These are phyloP conservation scores for Tuber calosporum DNA, from an alignment of 495 filamentous ascomycete genomes.

Conservation along the genomic window DNA sequence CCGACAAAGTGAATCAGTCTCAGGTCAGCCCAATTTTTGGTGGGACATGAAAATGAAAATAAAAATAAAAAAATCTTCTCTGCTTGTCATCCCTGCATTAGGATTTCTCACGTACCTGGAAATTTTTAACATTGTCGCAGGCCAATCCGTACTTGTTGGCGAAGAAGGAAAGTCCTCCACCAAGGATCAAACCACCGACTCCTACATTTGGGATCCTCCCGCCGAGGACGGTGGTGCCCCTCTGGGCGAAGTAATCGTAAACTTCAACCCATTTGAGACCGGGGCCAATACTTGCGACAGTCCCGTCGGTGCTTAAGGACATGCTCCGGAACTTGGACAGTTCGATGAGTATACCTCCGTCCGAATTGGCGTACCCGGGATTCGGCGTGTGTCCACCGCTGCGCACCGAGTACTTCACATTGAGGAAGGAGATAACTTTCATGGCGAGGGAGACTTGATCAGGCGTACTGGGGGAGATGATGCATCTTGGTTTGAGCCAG, in stretches of 20 bases:
- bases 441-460: conserved; percentile 45
- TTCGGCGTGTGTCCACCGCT: conserved; percentile 48
- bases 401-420: conserved; percentile 47
- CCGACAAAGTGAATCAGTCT: background rate
- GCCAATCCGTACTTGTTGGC: conserved; percentile 47
- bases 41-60: background rate
- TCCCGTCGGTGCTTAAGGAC: conserved; percentile 18
- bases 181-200: conserved; percentile 53
- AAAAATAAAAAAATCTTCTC: background rate
- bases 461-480: conserved; percentile 43
- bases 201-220: conserved; percentile 52
- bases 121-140: conserved; percentile 50
- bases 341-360: conserved; percentile 46
- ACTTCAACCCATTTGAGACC: conserved; percentile 27
- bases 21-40: background rate
- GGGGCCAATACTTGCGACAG: conserved; percentile 16
- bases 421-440: conserved; percentile 33
- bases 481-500: conserved; percentile 43
- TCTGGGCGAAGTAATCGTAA: conserved; percentile 19
- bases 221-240: conserved; percentile 40
- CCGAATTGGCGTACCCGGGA: conserved; percentile 43
- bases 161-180: conserved; percentile 49
- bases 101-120: conserved; percentile 43
- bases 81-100: background rate
- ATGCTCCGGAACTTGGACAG: conserved; percentile 18